phyloP scores from a whole-genome alignment of 768 basidiomycete genomes.

The Cystobasidium ongulense region DNA sequence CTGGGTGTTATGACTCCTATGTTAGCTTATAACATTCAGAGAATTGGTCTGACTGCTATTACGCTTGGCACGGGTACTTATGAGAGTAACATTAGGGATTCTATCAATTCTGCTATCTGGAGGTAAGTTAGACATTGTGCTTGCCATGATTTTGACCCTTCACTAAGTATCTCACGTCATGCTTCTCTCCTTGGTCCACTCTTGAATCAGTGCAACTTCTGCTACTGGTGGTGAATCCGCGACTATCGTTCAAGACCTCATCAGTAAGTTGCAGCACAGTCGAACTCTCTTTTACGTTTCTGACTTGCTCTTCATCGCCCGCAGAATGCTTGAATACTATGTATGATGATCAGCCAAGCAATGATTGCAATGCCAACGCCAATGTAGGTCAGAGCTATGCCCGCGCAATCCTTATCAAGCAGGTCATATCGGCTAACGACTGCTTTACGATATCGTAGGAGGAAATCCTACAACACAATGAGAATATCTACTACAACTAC shows the following conservation, averaged over 20 bases:
- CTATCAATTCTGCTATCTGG: slow-evolving; percentile 23
- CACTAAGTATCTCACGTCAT: too few relatives aligned
- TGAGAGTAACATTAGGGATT: slow-evolving; percentile 1
- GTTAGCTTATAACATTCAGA: slow-evolving; percentile 18
- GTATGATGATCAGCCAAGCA: slow-evolving; percentile 2
- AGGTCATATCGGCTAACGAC: not conserved
- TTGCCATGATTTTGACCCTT: too few relatives aligned
- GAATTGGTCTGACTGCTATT: slow-evolving; percentile 6
- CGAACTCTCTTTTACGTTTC: not conserved
- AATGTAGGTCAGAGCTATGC: not conserved
- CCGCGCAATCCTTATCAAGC: not conserved
- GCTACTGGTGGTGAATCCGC: slow-evolving; percentile 17
- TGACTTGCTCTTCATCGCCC: not conserved
- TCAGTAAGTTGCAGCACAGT: not conserved
- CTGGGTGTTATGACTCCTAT: slow-evolving; percentile 6
- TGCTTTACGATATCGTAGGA: not conserved
- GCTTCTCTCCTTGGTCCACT: not conserved
- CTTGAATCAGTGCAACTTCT: slow-evolving; percentile 15
- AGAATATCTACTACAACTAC: slow-evolving; percentile 27
- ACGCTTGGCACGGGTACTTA: slow-evolving; percentile 7
- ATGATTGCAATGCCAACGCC: slow-evolving; percentile 23
- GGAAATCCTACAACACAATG: slow-evolving; percentile 22
- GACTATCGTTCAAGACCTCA: not conserved
- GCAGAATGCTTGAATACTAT: slow-evolving; percentile 26
- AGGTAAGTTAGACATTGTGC: not conserved